Base-by-base conservation (phyloP, 805 yeast genomes). In the Saccharomycopsis sp. region DNA sequence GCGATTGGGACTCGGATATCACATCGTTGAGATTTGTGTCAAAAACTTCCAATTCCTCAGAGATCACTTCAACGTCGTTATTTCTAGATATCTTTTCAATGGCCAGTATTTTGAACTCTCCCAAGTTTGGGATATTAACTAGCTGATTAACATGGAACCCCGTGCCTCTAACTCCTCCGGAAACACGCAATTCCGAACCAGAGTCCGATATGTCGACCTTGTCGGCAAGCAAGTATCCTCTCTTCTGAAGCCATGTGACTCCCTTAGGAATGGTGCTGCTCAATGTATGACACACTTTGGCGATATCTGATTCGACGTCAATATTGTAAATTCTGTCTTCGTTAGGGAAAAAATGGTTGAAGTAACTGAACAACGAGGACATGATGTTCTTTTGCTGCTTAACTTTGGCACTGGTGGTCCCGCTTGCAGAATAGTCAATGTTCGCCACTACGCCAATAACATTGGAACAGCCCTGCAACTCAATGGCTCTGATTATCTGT, bases 391-490 rank as follows among this genome's bases (percentile, higher is more conserved):
- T 70, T 69, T 89, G 97, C 64, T 87, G 80, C 67, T 89, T 89
- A 66, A 80, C 83, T 70, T 86, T 87, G 47, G 87, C 84, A 64
- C 82, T 88, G 5, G 37, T 7, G 12, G 37, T 7, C 12, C 5
- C 37, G 12, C 9, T 12, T 7, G 37, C 37, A 5, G 37, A 29
- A 5, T 5, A 29, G 0, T 83, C 80, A 1, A 79, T 67, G 1
- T 90, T 89, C 5, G 94, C 82, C 24, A 91, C 81, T 9, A 89
- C 89, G 29, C 95, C 94, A 57, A 87, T 74, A 1, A 84, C 84
- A 2, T 90, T 81, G 0, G 96, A 85, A 14, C 91, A 86, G 76
- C 98, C 98, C 74, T 95, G 99, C 14, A 91, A 80, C 66, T 89
- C 90, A 40, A 91, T 79, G 1, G 97, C 89, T 71, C 98, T 83